These are phyloP conservation scores for Myotisia sp. DNA, from an alignment of 2,329 filamentous ascomycete species.

Conservation along the genomic window DNA sequence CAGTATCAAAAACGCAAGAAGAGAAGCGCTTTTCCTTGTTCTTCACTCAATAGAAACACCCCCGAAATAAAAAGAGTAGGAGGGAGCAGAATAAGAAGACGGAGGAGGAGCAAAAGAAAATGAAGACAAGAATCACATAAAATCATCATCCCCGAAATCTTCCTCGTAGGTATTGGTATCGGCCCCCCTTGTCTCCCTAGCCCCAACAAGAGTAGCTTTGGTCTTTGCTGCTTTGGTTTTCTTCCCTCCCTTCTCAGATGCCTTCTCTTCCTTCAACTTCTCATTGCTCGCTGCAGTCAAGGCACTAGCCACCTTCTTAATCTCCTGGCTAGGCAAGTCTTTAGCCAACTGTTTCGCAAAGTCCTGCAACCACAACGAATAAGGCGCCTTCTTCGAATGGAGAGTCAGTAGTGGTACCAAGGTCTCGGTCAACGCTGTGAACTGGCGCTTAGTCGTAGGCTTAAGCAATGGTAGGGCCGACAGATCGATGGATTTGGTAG, in stretches of 20 bases:
- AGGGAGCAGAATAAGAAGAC: conserved; percentile 10
- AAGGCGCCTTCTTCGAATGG: conserved; percentile 79
- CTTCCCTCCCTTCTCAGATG: conserved; percentile 83
- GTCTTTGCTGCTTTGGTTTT: conserved; percentile 95
- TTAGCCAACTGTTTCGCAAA: conserved; percentile 76
- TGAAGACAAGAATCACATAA: conserved; percentile 28
- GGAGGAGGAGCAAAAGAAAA: conserved; percentile 6
- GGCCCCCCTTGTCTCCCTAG: conserved; percentile 39
- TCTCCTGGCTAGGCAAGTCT: conserved; percentile 79
- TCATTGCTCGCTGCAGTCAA: conserved; percentile 89
- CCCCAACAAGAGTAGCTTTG: conserved; percentile 64
- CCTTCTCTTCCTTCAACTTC: conserved; percentile 98
- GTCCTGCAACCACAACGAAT: conserved; percentile 77
- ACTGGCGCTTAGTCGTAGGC: conserved; percentile 74
- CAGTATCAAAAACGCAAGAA: no score
- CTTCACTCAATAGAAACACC: no score
- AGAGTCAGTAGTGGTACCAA: conserved; percentile 62
- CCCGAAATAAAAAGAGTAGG: conserved; percentile 4
- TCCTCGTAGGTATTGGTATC: conserved; percentile 72
- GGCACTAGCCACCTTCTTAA: conserved; percentile 84
- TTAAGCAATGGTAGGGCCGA: conserved; percentile 72
- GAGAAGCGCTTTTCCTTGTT: no score
- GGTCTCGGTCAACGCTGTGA: conserved; percentile 61
- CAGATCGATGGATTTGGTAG: conserved; percentile 67
- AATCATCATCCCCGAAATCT: conserved; percentile 54